Evolutionary conservation across 768 basidiomycete species (phyloP).

Genomic region (Mycena leptocephala): DNA sequence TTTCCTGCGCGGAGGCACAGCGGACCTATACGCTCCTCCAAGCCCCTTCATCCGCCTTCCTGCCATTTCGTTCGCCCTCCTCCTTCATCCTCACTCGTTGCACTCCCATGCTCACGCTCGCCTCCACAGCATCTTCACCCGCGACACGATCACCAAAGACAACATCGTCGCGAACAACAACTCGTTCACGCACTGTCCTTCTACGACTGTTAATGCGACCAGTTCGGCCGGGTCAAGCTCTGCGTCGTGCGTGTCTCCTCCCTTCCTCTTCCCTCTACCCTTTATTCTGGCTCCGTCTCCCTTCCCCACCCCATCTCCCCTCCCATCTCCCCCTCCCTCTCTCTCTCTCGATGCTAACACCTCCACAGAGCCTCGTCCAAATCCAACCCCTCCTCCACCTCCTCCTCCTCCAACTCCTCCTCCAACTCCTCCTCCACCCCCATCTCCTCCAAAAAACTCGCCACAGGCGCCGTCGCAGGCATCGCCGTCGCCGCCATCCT

Average conservation of each 20-base stretch:
- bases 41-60: background rate
- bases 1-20: background rate
- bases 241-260: background rate
- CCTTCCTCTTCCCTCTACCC: background rate
- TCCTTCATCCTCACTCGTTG: background rate
- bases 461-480: constrained; percentile 31
- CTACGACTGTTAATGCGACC: constrained; percentile 32
- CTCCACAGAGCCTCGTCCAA: constrained; percentile 58
- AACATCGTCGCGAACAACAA: constrained; percentile 34
- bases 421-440: background rate
- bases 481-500: constrained; percentile 32
- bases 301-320: background rate
- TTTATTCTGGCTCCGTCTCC: constrained; percentile 24
- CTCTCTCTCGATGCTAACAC: no score
- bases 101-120: no score
- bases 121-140: constrained; percentile 30
- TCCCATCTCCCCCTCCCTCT: constrained; percentile 44
- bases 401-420: constrained; percentile 38
- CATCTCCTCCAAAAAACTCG: background rate
- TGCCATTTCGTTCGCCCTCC: background rate
- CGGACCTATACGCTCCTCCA: background rate
- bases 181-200: constrained; percentile 37
- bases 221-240: background rate
- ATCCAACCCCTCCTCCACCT: constrained; percentile 58
- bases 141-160: constrained; percentile 35